Percentiles rank a stretch among this genome's conserved stretches.
These are phyloP conservation scores for Klebsormidium nitens DNA, from an alignment of 139 green algal genomes.

Conservation along the genomic window DNA sequence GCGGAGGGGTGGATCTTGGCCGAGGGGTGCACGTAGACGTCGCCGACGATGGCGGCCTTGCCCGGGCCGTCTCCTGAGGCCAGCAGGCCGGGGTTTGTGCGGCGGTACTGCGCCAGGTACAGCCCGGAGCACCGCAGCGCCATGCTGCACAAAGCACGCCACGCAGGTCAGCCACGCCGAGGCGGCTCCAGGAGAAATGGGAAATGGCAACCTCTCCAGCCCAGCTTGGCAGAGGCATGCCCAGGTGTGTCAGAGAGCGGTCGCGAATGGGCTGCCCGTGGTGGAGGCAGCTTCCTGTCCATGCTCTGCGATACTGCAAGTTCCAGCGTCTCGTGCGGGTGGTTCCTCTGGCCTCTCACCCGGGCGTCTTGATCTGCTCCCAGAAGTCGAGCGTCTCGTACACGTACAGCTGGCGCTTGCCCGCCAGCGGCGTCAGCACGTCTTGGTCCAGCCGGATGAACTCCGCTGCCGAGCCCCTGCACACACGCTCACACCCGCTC, in stretches of 20 bases:
- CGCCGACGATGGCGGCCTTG: conserved; percentile 19
- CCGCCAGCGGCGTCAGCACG: conserved; percentile 38
- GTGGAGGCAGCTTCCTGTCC: too few relatives aligned
- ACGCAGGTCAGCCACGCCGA: too few relatives aligned
- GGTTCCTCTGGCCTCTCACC: conserved; percentile 5
- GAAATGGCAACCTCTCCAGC: too few relatives aligned
- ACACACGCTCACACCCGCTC: too few relatives aligned
- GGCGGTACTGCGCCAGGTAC: conserved; percentile 38
- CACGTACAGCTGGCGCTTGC: conserved; percentile 46
- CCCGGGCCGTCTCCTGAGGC: not conserved
- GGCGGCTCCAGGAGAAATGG: too few relatives aligned
- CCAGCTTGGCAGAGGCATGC: too few relatives aligned
- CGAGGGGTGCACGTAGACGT: conserved; percentile 46
- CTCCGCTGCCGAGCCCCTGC: too few relatives aligned
- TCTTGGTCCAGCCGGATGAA: conserved; percentile 40
- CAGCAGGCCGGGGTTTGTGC: conserved; percentile 20
- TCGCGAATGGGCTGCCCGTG: too few relatives aligned
- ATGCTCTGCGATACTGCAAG: too few relatives aligned
- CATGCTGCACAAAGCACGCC: conserved; percentile 28
- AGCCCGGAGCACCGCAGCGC: conserved; percentile 40
- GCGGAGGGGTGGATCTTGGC: conserved; percentile 44
- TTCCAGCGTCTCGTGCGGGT: too few relatives aligned
- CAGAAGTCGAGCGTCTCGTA: conserved; percentile 48
- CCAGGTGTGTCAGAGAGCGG: too few relatives aligned
- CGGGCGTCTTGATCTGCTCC: conserved; percentile 49